phyloP scores from a whole-genome alignment of 257 asterid genomes.

The Schizonepeta tenuifolia region DNA sequence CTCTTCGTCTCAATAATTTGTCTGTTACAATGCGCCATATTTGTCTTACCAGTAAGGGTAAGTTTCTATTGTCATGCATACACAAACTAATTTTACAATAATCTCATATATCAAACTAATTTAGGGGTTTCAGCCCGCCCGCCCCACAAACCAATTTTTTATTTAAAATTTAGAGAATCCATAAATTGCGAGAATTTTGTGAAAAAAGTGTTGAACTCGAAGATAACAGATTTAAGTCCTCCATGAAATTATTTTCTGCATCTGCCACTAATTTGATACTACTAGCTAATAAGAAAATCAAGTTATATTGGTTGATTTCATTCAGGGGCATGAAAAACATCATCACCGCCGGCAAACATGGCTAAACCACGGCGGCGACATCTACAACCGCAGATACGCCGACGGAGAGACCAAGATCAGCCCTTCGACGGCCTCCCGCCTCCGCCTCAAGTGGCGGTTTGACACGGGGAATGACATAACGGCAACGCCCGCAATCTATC shows the following conservation, averaged over 20 bases:
- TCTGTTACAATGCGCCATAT: not conserved
- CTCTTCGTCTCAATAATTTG: constrained; percentile 17
- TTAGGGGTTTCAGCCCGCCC: too few relatives aligned
- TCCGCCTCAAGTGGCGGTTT: constrained; percentile 53
- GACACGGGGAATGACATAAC: constrained; percentile 41
- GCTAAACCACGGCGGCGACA: constrained; percentile 61
- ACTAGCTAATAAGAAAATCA: too few relatives aligned
- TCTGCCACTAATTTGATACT: too few relatives aligned
- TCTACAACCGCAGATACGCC: constrained; percentile 50
- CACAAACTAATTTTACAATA: too few relatives aligned
- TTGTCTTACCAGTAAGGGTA: not conserved
- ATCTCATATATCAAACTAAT: too few relatives aligned
- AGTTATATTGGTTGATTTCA: not conserved
- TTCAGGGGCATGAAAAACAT: constrained; percentile 23
- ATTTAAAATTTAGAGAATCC: too few relatives aligned
- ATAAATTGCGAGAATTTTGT: too few relatives aligned
- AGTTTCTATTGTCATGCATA: not conserved
- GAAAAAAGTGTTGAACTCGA: too few relatives aligned
- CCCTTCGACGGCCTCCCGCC: constrained; percentile 37
- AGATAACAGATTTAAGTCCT: too few relatives aligned
- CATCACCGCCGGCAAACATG: constrained; percentile 25
- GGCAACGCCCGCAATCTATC: constrained; percentile 48
- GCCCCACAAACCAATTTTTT: too few relatives aligned
- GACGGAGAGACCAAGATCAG: constrained; percentile 43
- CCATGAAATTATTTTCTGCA: too few relatives aligned